Evolutionary conservation across 2,329 filamentous ascomycete species (phyloP).

Genomic region (Fulvia fulva): DNA sequence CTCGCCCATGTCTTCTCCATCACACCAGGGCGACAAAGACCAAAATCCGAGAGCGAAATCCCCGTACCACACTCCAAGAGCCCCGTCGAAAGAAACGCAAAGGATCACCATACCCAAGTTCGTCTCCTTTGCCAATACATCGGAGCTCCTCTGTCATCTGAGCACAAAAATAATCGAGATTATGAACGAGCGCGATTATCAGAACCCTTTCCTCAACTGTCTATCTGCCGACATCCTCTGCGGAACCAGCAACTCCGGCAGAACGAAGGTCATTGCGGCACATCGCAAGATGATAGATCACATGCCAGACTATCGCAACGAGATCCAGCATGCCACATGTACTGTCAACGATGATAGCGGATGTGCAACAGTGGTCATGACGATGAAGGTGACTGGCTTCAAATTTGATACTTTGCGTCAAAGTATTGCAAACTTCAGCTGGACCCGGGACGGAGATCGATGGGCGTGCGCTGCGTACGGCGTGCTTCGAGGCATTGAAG

Average conservation of each 20-base stretch:
- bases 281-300: background rate
- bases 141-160: conserved; percentile 3
- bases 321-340: background rate
- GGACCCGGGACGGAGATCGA: background rate
- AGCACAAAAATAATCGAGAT: conserved; percentile 1
- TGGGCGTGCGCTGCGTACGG: background rate
- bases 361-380: background rate
- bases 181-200: background rate
- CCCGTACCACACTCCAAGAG: no score
- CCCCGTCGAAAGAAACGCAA: background rate
- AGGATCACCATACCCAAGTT: background rate
- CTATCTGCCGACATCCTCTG: background rate
- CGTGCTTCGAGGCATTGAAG: background rate
- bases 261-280: background rate
- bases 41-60: no score
- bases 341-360: background rate
- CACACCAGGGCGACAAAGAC: no score
- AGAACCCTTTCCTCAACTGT: background rate
- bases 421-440: background rate
- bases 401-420: background rate
- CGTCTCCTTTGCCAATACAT: background rate
- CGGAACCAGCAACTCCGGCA: background rate
- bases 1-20: no score
- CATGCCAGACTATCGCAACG: background rate
- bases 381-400: background rate